These are phyloP conservation scores for Pachysandra terminalis DNA, from an alignment of 164 flowering plant species.

Conservation along the genomic window DNA sequence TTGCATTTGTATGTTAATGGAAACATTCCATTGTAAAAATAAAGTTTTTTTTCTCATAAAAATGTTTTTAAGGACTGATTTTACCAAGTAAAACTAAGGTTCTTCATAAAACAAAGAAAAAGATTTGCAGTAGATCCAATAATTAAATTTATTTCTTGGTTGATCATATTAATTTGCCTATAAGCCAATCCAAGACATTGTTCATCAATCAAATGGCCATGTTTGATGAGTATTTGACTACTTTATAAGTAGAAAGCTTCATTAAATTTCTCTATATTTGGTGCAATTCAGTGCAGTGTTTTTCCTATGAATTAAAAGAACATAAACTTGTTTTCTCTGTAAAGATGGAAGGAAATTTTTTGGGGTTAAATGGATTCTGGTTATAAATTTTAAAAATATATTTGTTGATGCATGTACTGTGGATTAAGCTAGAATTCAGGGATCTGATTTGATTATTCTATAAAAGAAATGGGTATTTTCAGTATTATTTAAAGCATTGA, in stretches of 20 bases:
- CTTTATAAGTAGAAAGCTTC: neutral
- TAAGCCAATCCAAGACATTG: neutral
- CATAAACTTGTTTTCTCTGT: neutral
- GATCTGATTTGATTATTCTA: constrained; percentile 10
- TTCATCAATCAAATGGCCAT: neutral
- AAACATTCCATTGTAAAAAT: constrained; percentile 3
- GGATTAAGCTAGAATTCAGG: constrained; percentile 12
- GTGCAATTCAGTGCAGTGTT: neutral
- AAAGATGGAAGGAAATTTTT: neutral
- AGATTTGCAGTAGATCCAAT: neutral
- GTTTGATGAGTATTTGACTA: neutral
- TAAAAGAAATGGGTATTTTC: constrained; percentile 2
- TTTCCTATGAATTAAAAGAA: neutral
- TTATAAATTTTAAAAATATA: neutral
- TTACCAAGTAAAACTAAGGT: neutral
- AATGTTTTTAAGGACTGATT: neutral
- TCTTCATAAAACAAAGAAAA: neutral
- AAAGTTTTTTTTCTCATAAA: neutral
- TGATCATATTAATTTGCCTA: neutral
- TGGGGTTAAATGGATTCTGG: neutral
- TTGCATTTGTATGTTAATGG: neutral
- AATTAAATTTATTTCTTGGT: neutral
- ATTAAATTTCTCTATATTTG: neutral
- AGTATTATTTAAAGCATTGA: constrained; percentile 6
- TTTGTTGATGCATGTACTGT: neutral